These are phyloP conservation scores for Coprinellus micaceus DNA, from an alignment of 768 basidiomycete genomes.

Conservation along the genomic window DNA sequence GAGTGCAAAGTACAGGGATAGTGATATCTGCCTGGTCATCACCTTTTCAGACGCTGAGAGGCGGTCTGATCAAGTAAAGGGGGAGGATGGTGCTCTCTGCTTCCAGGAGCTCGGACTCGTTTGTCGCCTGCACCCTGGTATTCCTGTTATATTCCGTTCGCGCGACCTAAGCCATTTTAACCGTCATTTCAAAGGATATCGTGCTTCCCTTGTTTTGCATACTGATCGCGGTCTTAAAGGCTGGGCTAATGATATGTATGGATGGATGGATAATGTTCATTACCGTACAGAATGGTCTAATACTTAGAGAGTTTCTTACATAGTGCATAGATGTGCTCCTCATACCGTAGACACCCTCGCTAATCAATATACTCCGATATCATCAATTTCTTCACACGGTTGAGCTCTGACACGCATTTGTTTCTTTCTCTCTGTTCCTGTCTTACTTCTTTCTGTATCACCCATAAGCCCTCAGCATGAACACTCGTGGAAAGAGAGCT, in stretches of 20 bases:
- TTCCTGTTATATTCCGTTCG: not conserved
- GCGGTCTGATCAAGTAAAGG: conserved; percentile 1
- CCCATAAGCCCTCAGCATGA: not conserved
- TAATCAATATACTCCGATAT: not conserved
- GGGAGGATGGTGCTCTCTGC: conserved; percentile 17
- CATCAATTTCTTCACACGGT: not conserved
- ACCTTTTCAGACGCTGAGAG: conserved; percentile 4
- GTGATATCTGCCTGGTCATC: too few species aligned
- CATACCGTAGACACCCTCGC: not conserved
- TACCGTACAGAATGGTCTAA: not conserved
- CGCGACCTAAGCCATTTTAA: not conserved
- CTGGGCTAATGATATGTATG: not conserved
- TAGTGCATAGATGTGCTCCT: not conserved
- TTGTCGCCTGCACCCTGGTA: not conserved
- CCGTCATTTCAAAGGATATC: not conserved
- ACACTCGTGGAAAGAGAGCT: not conserved
- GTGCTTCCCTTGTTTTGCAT: not conserved
- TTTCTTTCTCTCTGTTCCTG: not conserved
- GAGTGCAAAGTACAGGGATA: too few species aligned
- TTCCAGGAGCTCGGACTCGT: conserved; percentile 13
- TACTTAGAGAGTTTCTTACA: not conserved
- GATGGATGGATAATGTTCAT: not conserved
- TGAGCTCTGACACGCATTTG: not conserved
- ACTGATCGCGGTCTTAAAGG: not conserved
- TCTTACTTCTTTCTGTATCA: not conserved